These are phyloP conservation scores for Theobroma cacao DNA, from an alignment of 345 rosid species.

Conservation along the genomic window DNA sequence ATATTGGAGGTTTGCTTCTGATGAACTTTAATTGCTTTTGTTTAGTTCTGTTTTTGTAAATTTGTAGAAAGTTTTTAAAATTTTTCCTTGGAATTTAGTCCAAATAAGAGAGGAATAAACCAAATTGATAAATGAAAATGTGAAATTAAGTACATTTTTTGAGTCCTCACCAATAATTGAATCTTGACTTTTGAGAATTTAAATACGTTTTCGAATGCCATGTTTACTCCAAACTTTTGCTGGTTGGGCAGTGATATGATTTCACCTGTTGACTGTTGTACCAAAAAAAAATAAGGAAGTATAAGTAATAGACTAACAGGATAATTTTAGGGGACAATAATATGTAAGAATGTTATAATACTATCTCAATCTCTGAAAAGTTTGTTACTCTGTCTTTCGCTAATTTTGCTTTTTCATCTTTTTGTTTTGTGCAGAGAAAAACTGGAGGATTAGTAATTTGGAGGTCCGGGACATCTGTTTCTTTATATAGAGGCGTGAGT, in stretches of 20 bases:
- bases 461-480: constrained; percentile 85
- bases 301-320: not conserved
- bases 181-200: not conserved
- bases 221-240: not conserved
- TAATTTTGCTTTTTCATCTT: not conserved
- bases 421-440: constrained; percentile 58
- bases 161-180: not conserved
- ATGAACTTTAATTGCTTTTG: not conserved
- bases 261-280: not conserved
- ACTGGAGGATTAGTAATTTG: constrained; percentile 97
- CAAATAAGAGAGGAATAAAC: not conserved
- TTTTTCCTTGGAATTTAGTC: not conserved
- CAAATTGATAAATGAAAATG: not conserved
- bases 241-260: not conserved
- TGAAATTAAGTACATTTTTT: not conserved
- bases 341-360: not conserved
- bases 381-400: not conserved
- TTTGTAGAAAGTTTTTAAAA: constrained; percentile 1
- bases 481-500: constrained; percentile 72
- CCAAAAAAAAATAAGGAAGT: not conserved
- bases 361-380: not conserved
- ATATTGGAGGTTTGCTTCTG: constrained; percentile 73
- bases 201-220: not conserved
- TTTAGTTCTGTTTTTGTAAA: not conserved
- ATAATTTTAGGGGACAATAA: not conserved